Evolutionary conservation across 2,329 filamentous ascomycete species (phyloP), one percentile per base, ranked within the genome.

Genomic region (Hypoxylon sp.): DNA sequence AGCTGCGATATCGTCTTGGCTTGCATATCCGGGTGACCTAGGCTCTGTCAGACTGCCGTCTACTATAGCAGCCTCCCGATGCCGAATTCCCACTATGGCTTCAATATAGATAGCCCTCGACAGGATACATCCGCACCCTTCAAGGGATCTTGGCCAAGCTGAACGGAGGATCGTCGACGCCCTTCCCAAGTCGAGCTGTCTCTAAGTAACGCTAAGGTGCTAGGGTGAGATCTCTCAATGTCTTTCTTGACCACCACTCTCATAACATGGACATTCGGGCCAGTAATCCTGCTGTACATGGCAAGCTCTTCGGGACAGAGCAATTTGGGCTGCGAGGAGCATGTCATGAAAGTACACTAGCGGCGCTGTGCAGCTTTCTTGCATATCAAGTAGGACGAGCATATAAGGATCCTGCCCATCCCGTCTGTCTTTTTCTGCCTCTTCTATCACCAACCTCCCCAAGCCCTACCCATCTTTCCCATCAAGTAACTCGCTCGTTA

Each of bases 401-500:
- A 67, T 67, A 69, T 65, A 69, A 67, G 52, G 43, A 41, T 49
- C 55, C 48, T 45, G 29, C 41, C 31, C 59, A 53, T 64, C 64
- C 58, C 47, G n/a, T 46, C 23, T 61, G 38, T 48, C 37, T 60
- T 47, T 60, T 38, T 45, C 29, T 55, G 21, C 33, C 11, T 48
- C n/a, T 35, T 33, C 40, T 38, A 27, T 55, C 18, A 60, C 57
- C 54, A 63, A 60, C 58, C 66, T 60, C 55, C 54, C 48, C 55
- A 64, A 31, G 58, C 61, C 49, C 59, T 58, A 60, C 31, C 11
- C n/a, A 47, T 31, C 29, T 51, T 31, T 13, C 55, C 31, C 48
- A 41, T 50, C 38, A 54, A 69, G 69, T 71, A 64, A 67, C 68
- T 69, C 69, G 49, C 69, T 72, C 70, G 69, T 61, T 72, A 70